Base-by-base conservation (phyloP, 352 stramenopile genomes). In the Thraustochytrium sp. region DNA sequence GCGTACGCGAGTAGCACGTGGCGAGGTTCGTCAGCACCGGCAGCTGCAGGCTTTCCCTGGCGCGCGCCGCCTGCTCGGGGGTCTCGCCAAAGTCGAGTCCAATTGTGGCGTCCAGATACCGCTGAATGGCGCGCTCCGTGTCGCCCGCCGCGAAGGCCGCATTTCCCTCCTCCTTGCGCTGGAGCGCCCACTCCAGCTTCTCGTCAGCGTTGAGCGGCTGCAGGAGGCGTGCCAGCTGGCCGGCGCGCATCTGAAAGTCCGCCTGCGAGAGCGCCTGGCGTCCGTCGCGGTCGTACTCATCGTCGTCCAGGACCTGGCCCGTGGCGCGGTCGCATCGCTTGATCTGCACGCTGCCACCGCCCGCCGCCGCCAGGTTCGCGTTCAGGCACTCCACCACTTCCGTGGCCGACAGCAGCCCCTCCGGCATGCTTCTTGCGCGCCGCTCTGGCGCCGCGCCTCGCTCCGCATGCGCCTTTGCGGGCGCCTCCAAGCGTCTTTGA, bases 221-320 rank as follows among this genome's bases (percentile, higher is more conserved):
- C 0, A 75, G 4, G 23, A 54, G 5, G 1, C 62, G 21, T 21
- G 38, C 62, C 5, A 75, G n/a, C 29, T 75, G 62, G 26, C 62
- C 62, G 2, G 62, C 62, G 16, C 62, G 62, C 62, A 75, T 75
- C 62, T 75, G 62, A 75, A 54, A 75, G 44, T 75, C 62, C 16
- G 29, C 44, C 40, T 55, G 37, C 4, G 62, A 54, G 11, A 75
- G 36, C 44, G 34, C 34, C 31, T 75, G 23, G 23, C 18, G 8
- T 21, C 53, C 62, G 4, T 75, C 40, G 5, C 16, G 42, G 5
- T 5, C 42, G 5, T 5, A 16, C 42, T 49, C 42, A 23, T 36
- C 44, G 26, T 36, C 29, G 0, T 75, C 62, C 4, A 51, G 21
- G n/a, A 75, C n/a, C 62, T 75, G 36, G 1, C 62, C 62, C 26